A percentile compares a stretch with the other conserved stretches of the same genome.
These are phyloP conservation scores for Funneliformis mosseae DNA, from an alignment of 192 early-diverging fungal species.

Conservation along the genomic window DNA sequence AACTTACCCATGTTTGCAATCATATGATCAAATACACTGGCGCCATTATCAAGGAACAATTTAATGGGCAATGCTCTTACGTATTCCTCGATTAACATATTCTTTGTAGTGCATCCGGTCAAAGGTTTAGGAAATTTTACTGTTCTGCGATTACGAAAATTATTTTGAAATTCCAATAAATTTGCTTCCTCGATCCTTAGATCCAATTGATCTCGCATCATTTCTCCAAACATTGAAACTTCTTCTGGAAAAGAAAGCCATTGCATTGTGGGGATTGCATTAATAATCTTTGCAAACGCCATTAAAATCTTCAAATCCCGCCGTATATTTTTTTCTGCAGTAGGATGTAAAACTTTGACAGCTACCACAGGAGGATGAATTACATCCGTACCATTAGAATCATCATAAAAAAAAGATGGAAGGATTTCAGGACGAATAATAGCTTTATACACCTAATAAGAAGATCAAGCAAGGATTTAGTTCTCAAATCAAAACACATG, in stretches of 20 bases:
- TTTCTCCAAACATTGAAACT: conserved; percentile 81
- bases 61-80: conserved; percentile 76
- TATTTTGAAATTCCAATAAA: conserved; percentile 59
- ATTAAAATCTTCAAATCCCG: conserved; percentile 85
- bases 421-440: conserved; percentile 45
- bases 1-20: conserved; percentile 75
- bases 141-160: conserved; percentile 55
- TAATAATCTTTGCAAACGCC: conserved; percentile 64
- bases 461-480: not conserved
- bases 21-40: conserved; percentile 70
- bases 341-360: conserved; percentile 92
- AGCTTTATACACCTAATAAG: conserved; percentile 52
- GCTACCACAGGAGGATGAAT: conserved; percentile 53
- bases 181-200: conserved; percentile 79
- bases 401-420: not conserved
- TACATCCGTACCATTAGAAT: too few species aligned
- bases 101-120: conserved; percentile 49
- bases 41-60: conserved; percentile 68
- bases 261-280: conserved; percentile 72
- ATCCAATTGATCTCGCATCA: conserved; percentile 94
- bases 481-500: not conserved
- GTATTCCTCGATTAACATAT: conserved; percentile 86
- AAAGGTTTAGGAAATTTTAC: conserved; percentile 74
- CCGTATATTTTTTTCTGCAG: conserved; percentile 64
- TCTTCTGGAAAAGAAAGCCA: conserved; percentile 92